Evolutionary conservation across 331 rosid genomes (phyloP), one percentile per base, ranked within the genome.

Genomic region (Phaseolus coccineus): DNA sequence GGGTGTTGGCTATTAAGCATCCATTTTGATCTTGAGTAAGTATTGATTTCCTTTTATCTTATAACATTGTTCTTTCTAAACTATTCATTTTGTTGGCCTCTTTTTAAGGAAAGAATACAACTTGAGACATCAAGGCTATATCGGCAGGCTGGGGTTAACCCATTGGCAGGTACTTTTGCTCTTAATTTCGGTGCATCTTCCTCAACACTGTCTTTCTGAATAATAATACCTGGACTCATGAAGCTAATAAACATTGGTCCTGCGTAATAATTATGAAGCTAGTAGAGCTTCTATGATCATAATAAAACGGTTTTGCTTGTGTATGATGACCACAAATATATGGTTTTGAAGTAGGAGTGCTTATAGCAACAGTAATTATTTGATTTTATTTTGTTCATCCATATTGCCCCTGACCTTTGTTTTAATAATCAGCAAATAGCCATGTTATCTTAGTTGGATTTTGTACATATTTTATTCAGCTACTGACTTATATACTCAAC

Each of bases 61-160:
- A 46, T 33, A 46, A 37, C 52, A 44, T 72, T 58, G 31, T 68
- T 78, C 74, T 77, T 63, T 87, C 87, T 85, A 71, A 80, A 79
- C 57, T 78, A 74, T 77, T 69, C 58, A 35, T 76, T 72, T 51
- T 71, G 22, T 78, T 73, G 70, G 78, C 76, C 84, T 78, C 76
- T 84, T 80, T 77, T 90, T 65, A 88, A 96, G 99, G 99, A 93
- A 93, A 96, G 98, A 89, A 96, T 96, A 84, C 98, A 96, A 89
- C 99, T 96, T 63, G 99, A 96, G 90, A 96, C 99, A 4, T 93
- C 98, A 77, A 87, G 99, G 86, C 85, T 93, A 64, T 93, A 96
- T 84, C 87, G 30, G 79, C 97, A 96, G 79, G 99, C 99, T 15
- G 99, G 99, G 85, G 94, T 96, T 71, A 96, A 96, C 84, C 99